Evolutionary conservation across 192 early-diverging fungal genomes (phyloP).

Genomic region (Allomyces javanicus): DNA sequence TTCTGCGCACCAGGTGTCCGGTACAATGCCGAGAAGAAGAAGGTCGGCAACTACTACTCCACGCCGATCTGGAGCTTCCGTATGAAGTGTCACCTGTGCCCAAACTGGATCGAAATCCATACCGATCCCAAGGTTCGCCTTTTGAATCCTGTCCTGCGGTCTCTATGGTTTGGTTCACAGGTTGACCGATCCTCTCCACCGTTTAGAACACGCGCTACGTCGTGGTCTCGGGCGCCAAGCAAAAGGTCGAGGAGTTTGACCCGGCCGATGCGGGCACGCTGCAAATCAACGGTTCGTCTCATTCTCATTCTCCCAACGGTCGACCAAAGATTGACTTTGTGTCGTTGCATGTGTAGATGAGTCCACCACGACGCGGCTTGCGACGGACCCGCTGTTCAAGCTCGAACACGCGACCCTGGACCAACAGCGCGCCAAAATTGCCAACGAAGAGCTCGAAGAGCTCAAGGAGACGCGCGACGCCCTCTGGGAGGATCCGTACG

Average conservation of each 20-base stretch:
- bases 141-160: not conserved
- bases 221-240: constrained; percentile 46
- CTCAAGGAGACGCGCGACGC: constrained; percentile 44
- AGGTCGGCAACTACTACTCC: constrained; percentile 65
- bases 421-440: constrained; percentile 21
- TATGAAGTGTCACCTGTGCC: constrained; percentile 84
- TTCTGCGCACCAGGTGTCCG: constrained; percentile 38
- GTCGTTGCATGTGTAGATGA: constrained; percentile 12
- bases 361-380: constrained; percentile 20
- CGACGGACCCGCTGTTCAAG: constrained; percentile 27
- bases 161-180: not conserved
- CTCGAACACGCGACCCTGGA: constrained; percentile 40
- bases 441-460: constrained; percentile 24
- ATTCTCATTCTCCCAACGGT: not conserved
- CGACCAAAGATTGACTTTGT: constrained; percentile 3
- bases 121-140: constrained; percentile 68
- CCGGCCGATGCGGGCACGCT: constrained; percentile 41
- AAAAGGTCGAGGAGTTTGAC: constrained; percentile 56
- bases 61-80: constrained; percentile 75
- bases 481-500: constrained; percentile 64
- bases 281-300: constrained; percentile 28
- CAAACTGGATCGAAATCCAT: constrained; percentile 72
- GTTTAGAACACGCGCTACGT: constrained; percentile 45
- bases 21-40: constrained; percentile 91
- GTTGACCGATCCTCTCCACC: not conserved